These are phyloP conservation scores for Cercophora sp. DNA, from an alignment of 495 filamentous ascomycete species.

Conservation along the genomic window DNA sequence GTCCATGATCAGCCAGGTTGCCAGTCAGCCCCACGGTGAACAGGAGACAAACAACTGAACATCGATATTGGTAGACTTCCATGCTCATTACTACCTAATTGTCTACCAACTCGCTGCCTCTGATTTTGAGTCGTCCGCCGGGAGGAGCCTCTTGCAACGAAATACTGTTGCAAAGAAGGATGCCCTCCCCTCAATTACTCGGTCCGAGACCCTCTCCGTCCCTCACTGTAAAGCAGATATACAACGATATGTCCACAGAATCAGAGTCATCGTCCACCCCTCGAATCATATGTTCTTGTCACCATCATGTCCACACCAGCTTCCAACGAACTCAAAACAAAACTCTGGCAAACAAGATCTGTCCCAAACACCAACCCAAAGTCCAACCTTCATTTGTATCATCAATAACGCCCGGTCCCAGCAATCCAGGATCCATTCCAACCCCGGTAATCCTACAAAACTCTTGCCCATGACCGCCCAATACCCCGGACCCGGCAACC, in stretches of 20 bases:
- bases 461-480: background rate
- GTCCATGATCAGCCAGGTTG: no score
- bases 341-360: slow-evolving; percentile 23
- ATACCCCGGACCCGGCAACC: no score
- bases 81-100: slow-evolving; percentile 11
- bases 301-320: slow-evolving; percentile 22
- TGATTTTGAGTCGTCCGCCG: background rate
- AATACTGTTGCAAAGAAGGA: background rate
- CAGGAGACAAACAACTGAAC: no score
- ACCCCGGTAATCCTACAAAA: slow-evolving; percentile 26
- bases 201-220: background rate
- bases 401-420: slow-evolving; percentile 28
- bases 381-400: slow-evolving; percentile 37
- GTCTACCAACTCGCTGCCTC: slow-evolving; percentile 7
- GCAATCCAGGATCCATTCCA: slow-evolving; percentile 13
- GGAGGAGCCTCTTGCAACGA: background rate
- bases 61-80: no score
- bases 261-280: slow-evolving; percentile 27
- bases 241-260: slow-evolving; percentile 42
- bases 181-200: background rate
- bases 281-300: slow-evolving; percentile 29
- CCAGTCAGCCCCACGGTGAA: no score
- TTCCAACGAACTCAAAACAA: slow-evolving; percentile 12
- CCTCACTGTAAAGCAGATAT: slow-evolving; percentile 6
- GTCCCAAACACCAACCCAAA: slow-evolving; percentile 18